These are phyloP conservation scores for Didymella lethalis DNA, from an alignment of 2,329 filamentous ascomycete genomes.

Conservation along the genomic window DNA sequence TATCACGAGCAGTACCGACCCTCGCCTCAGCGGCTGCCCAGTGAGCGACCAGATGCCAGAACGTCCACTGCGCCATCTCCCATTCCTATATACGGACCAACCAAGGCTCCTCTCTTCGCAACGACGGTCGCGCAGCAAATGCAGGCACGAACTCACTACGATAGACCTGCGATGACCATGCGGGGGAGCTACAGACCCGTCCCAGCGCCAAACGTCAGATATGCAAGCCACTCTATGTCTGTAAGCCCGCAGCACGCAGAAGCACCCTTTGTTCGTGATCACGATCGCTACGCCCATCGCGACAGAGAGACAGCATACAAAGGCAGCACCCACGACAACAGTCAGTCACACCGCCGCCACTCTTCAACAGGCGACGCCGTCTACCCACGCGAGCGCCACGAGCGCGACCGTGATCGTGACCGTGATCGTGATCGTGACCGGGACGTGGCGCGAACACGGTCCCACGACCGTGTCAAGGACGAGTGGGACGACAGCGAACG, in stretches of 20 bases:
- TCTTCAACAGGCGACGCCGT: slow-evolving; percentile 37
- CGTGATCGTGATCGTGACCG: slow-evolving; percentile 26
- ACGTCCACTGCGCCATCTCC: slow-evolving; percentile 30
- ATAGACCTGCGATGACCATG: slow-evolving; percentile 39
- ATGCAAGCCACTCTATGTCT: slow-evolving; percentile 27
- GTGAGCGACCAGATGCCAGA: slow-evolving; percentile 26
- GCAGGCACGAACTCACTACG: slow-evolving; percentile 46
- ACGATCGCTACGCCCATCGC: slow-evolving; percentile 24
- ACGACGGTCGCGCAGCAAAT: slow-evolving; percentile 55
- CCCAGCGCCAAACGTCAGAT: slow-evolving; percentile 36
- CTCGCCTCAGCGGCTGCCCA: slow-evolving; percentile 34
- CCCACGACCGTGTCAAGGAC: slow-evolving; percentile 40
- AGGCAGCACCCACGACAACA: slow-evolving; percentile 15
- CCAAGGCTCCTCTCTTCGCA: slow-evolving; percentile 57
- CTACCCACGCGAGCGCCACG: slow-evolving; percentile 34
- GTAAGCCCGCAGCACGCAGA: slow-evolving; percentile 35
- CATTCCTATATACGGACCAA: slow-evolving; percentile 54
- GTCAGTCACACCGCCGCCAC: slow-evolving; percentile 30
- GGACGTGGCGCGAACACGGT: slow-evolving; percentile 30
- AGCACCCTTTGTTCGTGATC: slow-evolving; percentile 31
- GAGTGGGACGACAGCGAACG: slow-evolving; percentile 36
- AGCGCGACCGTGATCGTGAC: slow-evolving; percentile 29
- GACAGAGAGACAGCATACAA: slow-evolving; percentile 17
- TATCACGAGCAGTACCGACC: slow-evolving; percentile 44
- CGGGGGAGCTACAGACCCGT: slow-evolving; percentile 37